These are phyloP conservation scores for Earliella scabrosa DNA, from an alignment of 1,284 basidiomycete genomes.

Conservation along the genomic window DNA sequence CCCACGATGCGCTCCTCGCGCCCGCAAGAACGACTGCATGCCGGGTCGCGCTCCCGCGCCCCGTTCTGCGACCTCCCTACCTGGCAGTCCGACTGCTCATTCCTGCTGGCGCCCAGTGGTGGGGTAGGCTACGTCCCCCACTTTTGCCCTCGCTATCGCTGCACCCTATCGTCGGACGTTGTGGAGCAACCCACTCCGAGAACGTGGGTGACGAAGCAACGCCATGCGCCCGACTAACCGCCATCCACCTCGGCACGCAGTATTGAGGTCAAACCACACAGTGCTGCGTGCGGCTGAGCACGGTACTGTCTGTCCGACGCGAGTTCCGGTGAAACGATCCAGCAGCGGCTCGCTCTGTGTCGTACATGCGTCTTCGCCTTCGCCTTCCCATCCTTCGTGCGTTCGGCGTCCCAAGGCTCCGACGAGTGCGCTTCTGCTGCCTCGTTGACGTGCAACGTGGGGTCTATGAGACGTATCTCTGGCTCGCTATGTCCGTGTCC, in stretches of 20 bases:
- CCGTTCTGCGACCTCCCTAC: constrained; percentile 7
- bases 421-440: constrained; percentile 11
- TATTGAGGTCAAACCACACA: no score
- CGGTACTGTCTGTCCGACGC: no score
- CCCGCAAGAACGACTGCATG: neutral
- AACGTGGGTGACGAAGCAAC: neutral
- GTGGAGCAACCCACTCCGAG: constrained; percentile 1
- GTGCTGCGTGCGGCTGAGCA: no score
- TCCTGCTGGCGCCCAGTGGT: neutral
- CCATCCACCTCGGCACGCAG: no score
- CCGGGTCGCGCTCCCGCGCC: constrained; percentile 17
- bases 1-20: neutral
- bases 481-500: constrained; percentile 19
- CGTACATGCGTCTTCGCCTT: neutral
- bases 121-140: neutral
- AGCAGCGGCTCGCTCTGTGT: neutral
- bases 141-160: constrained; percentile 4
- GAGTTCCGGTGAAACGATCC: no score
- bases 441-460: constrained; percentile 12
- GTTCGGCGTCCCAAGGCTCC: constrained; percentile 6
- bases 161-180: constrained; percentile 21
- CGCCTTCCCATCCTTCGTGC: neutral
- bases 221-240: neutral
- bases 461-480: constrained; percentile 5
- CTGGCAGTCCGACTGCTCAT: constrained; percentile 8